Evolutionary conservation across 257 asterid genomes (phyloP).

Genomic region (Nicotiana tomentosiformis): DNA sequence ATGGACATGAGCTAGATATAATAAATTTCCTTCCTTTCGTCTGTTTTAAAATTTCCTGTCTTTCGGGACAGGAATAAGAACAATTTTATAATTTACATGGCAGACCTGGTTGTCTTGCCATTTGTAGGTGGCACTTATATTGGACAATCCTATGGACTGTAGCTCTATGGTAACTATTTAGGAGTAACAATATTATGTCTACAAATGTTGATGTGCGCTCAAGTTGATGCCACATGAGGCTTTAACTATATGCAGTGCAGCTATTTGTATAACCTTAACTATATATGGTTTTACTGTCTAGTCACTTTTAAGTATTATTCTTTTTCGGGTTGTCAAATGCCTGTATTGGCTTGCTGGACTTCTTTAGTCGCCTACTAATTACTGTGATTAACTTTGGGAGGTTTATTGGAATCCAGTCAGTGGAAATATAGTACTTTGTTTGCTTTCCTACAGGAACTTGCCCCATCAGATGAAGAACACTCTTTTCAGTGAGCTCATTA

Average conservation of each 20-base stretch:
- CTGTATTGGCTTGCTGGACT: neutral
- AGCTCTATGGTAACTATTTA: conserved; percentile 36
- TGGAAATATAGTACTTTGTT: neutral
- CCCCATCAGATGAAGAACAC: conserved; percentile 16
- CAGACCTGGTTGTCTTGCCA: conserved; percentile 46
- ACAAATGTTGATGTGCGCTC: conserved; percentile 28
- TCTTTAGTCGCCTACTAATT: neutral
- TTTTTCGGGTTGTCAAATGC: neutral
- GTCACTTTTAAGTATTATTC: neutral
- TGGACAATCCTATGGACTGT: conserved; percentile 37
- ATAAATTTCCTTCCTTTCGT: conserved; percentile 26
- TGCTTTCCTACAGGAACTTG: conserved; percentile 5
- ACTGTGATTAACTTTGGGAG: neutral
- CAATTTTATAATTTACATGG: conserved; percentile 38
- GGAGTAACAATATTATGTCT: conserved; percentile 44
- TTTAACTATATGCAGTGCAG: conserved; percentile 6
- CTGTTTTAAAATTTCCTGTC: conserved; percentile 24
- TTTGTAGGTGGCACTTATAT: conserved; percentile 60
- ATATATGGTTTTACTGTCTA: neutral
- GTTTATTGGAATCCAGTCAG: neutral
- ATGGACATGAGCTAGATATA: conserved; percentile 78
- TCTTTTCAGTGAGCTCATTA: conserved; percentile 17
- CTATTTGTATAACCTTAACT: neutral
- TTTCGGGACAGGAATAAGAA: conserved; percentile 32
- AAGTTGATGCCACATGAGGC: conserved; percentile 12